These are phyloP conservation scores for Forsythia suspensa DNA, from an alignment of 257 asterid species.

Conservation along the genomic window DNA sequence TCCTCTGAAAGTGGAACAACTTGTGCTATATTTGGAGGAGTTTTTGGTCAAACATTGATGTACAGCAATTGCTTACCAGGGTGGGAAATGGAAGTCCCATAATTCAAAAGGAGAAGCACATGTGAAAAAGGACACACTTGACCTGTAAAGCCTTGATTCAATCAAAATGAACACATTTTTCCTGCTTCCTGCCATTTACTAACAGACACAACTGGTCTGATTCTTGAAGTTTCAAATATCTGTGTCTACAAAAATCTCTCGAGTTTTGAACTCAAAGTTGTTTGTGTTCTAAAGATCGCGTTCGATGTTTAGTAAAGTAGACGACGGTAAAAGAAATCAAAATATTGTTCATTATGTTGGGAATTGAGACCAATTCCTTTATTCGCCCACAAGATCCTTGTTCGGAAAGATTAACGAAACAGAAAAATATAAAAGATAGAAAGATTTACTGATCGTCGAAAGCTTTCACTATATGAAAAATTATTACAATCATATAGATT, in stretches of 20 bases:
- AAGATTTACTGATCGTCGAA: no score
- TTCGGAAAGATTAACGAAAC: no score
- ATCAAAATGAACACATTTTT: slow-evolving; percentile 1
- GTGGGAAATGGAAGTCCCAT: not conserved
- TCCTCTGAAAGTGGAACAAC: not conserved
- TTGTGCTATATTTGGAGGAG: not conserved
- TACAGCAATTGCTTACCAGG: not conserved
- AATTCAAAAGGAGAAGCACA: slow-evolving; percentile 6
- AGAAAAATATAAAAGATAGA: no score
- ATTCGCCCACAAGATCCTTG: no score
- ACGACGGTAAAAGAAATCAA: not conserved
- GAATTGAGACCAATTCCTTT: no score
- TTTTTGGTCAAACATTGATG: not conserved
- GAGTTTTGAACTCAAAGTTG: not conserved
- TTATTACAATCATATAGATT: no score
- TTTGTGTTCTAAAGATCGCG: no score
- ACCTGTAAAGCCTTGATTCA: not conserved
- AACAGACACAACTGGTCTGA: not conserved
- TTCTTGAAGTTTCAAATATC: not conserved
- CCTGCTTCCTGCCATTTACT: not conserved
- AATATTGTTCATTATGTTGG: not conserved
- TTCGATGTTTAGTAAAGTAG: not conserved
- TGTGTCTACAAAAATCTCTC: not conserved
- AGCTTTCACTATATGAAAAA: no score
- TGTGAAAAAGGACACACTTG: not conserved